Evolutionary conservation across 108 stramenopile species (phyloP), one percentile per base, ranked within the genome.

Genomic region (Fragilaria crotonensis): DNA sequence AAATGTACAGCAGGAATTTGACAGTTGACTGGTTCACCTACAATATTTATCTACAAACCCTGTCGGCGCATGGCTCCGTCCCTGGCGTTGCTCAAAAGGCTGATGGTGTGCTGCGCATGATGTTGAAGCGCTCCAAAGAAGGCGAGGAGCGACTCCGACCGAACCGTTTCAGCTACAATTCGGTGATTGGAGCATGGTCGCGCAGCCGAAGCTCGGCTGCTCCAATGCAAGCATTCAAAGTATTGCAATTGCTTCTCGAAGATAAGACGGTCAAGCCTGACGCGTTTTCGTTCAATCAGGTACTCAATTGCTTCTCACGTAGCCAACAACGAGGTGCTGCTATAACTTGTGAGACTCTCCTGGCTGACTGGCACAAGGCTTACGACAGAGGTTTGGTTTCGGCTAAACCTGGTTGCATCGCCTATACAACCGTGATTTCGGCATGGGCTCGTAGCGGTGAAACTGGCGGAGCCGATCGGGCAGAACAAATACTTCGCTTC

Each of bases 91-190:
- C 78, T 18, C 63, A 73, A 22, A 75, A 79, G 4, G 83, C 83
- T 5, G 69, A 83, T 63, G 75, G 59, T 25, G 75, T 85, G 1
- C 67, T 89, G 2, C 77, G 69, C 21, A 89, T 89, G 87, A 75
- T 80, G 44, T 62, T 68, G 0, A 62, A 76, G 22, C 72, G 80
- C 41, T 66, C 75, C 33, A 65, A 76, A 30, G 58, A 58, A 0
- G 57, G 76, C 20, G 55, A 70, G 44, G 29, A 31, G 9, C 63
- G 72, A 18, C 60, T 73, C 45, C 20, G 49, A 22, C 73, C 78
- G 48, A 72, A 84, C 47, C 46, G 76, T 25, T 93, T 93, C 60
- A 75, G 81, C 5, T 87, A 81, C 68, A 87, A 83, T 60, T 71
- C 81, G 19, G 68, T 84, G 1, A 81, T 87, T 32, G 77, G 78